Evolutionary conservation across 1,284 basidiomycete species (phyloP).

Genomic region (Schizophyllum commune): DNA sequence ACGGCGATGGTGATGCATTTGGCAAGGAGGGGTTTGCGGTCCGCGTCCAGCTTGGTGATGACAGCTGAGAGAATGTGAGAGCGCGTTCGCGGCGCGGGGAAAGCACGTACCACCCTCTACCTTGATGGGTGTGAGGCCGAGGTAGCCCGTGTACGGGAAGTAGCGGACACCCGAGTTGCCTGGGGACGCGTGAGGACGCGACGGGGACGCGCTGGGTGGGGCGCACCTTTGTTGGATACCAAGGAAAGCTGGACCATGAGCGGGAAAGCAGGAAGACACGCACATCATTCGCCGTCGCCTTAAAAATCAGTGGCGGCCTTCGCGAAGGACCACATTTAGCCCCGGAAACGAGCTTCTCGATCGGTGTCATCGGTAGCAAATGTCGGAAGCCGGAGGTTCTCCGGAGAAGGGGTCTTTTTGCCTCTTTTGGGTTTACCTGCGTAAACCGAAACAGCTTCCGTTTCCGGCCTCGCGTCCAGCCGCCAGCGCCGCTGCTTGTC

Average conservation of each 20-base stretch:
- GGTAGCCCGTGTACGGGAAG: slow-evolving; percentile 71
- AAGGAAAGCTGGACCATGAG: slow-evolving; percentile 61
- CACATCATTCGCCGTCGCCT: background rate
- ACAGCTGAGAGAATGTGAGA: slow-evolving; percentile 38
- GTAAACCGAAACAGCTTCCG: background rate
- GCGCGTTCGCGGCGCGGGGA: slow-evolving; percentile 6
- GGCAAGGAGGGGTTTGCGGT: slow-evolving; percentile 56
- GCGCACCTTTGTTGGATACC: slow-evolving; percentile 39
- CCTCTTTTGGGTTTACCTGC: slow-evolving; percentile 6
- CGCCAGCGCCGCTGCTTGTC: background rate
- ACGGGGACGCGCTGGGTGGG: slow-evolving; percentile 10
- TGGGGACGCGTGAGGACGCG: slow-evolving; percentile 15
- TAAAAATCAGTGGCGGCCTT: background rate
- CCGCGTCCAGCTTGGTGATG: slow-evolving; percentile 61
- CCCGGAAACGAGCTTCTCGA: slow-evolving; percentile 6
- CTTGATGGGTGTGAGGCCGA: slow-evolving; percentile 72
- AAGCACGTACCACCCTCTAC: slow-evolving; percentile 60
- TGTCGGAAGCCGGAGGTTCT: slow-evolving; percentile 17
- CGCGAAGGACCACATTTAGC: background rate
- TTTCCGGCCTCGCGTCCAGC: background rate
- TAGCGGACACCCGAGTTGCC: slow-evolving; percentile 62
- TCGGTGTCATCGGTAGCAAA: slow-evolving; percentile 32
- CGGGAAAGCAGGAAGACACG: slow-evolving; percentile 1
- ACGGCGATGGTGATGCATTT: slow-evolving; percentile 59
- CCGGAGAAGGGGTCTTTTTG: slow-evolving; percentile 21